Evolutionary conservation across 148 eudicot genomes (phyloP).

Genomic region (Rhododendron simsii): DNA sequence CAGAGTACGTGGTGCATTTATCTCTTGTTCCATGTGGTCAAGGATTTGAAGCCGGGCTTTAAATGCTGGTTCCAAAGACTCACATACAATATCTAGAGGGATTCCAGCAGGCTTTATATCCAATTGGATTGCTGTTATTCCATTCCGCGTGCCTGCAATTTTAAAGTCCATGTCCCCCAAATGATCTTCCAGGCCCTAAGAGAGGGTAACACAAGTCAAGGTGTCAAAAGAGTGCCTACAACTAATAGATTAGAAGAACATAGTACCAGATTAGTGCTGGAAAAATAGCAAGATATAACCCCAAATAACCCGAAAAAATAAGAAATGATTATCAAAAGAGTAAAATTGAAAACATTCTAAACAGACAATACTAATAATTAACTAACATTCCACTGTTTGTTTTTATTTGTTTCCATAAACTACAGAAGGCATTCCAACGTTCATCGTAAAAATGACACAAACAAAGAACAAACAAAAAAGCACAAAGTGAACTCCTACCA

Average conservation of each 20-base stretch:
- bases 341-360: not conserved
- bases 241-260: not conserved
- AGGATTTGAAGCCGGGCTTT: slow-evolving; percentile 89
- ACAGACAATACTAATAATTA: not conserved
- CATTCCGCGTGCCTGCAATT: slow-evolving; percentile 93
- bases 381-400: not conserved
- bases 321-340: not conserved
- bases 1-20: slow-evolving; percentile 59
- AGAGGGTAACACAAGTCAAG: not conserved
- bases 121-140: slow-evolving; percentile 89
- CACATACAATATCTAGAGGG: slow-evolving; percentile 86
- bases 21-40: slow-evolving; percentile 80
- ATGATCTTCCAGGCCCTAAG: slow-evolving; percentile 96
- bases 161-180: slow-evolving; percentile 98
- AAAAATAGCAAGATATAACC: not conserved
- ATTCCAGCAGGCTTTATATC: slow-evolving; percentile 99
- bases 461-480: not conserved
- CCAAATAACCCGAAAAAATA: not conserved
- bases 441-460: not conserved
- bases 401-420: not conserved
- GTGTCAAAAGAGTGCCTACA: not conserved
- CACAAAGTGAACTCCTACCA: slow-evolving; percentile 45
- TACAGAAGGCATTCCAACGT: not conserved
- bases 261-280: slow-evolving; percentile 4
- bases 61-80: slow-evolving; percentile 72